Percentiles rank a stretch among this genome's conserved stretches.
Evolutionary conservation across 2,329 filamentous ascomycete genomes (phyloP).

Genomic region (Berkeleyomyces basicola): DNA sequence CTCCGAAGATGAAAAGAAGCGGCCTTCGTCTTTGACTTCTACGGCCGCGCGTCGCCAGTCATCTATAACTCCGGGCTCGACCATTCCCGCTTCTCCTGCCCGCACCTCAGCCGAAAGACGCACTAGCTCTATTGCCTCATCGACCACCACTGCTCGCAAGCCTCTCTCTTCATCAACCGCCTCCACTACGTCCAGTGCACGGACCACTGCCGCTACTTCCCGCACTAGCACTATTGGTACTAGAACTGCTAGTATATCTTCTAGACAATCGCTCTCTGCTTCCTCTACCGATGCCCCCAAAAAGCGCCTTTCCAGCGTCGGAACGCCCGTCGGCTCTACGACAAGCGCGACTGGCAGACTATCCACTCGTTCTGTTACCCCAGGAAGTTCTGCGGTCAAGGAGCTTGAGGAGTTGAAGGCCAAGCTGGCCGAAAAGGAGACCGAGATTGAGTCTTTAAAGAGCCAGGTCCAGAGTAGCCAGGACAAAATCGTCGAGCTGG

Average conservation of each 20-base stretch:
- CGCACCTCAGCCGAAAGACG: conserved; percentile 18
- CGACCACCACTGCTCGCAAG: conserved; percentile 17
- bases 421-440: conserved; percentile 41
- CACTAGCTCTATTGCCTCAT: conserved; percentile 24
- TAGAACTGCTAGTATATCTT: conserved; percentile 20
- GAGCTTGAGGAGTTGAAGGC: conserved; percentile 43
- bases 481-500: conserved; percentile 37
- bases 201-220: conserved; percentile 1
- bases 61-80: conserved; percentile 17
- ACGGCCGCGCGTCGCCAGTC: conserved; percentile 23
- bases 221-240: conserved; percentile 17
- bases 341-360: conserved; percentile 25
- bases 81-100: conserved; percentile 19
- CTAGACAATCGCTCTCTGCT: conserved; percentile 21
- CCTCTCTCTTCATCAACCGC: conserved; percentile 9
- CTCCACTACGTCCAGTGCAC: neutral
- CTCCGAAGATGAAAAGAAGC: conserved; percentile 34
- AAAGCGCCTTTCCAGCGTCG: conserved; percentile 39
- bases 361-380: conserved; percentile 18
- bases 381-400: conserved; percentile 27
- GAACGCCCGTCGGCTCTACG: conserved; percentile 20
- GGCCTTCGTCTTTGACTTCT: conserved; percentile 16
- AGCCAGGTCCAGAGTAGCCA: conserved; percentile 38
- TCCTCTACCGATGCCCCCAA: conserved; percentile 29
- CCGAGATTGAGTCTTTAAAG: conserved; percentile 40